Conservation (phyloP, 106 monocot genomes). For the Allium fistulosum region DNA sequence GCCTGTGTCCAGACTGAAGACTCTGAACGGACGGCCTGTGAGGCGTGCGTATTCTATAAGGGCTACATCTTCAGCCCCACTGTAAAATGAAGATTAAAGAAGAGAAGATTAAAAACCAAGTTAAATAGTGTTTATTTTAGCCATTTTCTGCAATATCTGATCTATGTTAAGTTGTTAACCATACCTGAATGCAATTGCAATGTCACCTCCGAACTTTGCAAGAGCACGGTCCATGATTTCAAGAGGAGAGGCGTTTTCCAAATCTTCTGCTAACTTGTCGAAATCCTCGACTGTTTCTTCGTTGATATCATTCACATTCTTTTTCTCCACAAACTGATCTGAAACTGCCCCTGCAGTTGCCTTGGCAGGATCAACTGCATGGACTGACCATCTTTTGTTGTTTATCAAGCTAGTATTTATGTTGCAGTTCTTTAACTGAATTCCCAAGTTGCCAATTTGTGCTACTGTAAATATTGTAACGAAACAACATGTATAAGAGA, state of each 20-base stretch:
- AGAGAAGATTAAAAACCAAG: background rate
- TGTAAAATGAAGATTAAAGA: slow-evolving; percentile 18
- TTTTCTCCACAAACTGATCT: slow-evolving; percentile 13
- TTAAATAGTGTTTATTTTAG: background rate
- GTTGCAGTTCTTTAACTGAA: background rate
- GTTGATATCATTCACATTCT: background rate
- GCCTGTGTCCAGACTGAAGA: slow-evolving; percentile 95
- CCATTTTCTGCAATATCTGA: background rate
- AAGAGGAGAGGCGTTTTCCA: slow-evolving; percentile 54
- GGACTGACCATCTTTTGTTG: slow-evolving; percentile 20
- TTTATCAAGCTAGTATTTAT: background rate
- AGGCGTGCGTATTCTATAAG: slow-evolving; percentile 78
- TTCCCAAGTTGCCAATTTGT: slow-evolving; percentile 4
- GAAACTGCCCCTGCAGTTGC: slow-evolving; percentile 13
- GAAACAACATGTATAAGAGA: background rate
- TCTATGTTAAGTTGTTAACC: background rate
- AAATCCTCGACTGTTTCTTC: slow-evolving; percentile 28
- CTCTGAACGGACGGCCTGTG: slow-evolving; percentile 85
- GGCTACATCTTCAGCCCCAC: slow-evolving; percentile 95
- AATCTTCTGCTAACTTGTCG: slow-evolving; percentile 49
- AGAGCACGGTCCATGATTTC: slow-evolving; percentile 76
- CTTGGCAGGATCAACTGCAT: slow-evolving; percentile 26
- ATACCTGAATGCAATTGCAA: slow-evolving; percentile 88
- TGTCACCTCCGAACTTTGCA: slow-evolving; percentile 53
- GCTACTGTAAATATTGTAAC: background rate